Evolutionary conservation across 169 alveolate species (phyloP), one percentile per base, ranked within the genome.

Genomic region (Cryptosporidium parvum): DNA sequence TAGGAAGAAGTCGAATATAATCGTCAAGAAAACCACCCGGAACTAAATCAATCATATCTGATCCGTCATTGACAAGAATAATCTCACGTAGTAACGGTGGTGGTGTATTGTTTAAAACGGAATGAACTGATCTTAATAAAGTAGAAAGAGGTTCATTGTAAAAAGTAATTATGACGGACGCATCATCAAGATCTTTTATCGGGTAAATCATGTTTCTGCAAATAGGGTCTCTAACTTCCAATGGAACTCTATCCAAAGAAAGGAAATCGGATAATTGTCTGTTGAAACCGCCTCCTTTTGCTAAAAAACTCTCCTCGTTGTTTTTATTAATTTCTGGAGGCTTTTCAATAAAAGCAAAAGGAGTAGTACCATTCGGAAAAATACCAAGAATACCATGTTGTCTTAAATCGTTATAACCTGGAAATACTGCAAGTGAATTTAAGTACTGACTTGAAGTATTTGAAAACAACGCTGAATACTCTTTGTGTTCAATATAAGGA

Each of bases 101-200:
- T 16, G 94, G 94, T 42, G 94, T 86, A 45, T 72, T 44, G 39
- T 92, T 92, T 42, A 92, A 69, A 21, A 92, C 93, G 1, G 94
- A 86, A 67, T 92, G 93, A 6, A 91, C 70, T 8, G 93, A 70
- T 53, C 94, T 91, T 69, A 92, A 72, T 31, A 92, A 84, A 23
- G 91, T 75, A 0, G 91, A 68, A 42, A 91, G 42, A 6, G 75
- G 87, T 35, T 91, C 94, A 69, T 91, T 92, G 62, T 71, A 70
- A 80, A 91, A 85, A 10, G 91, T 75, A 7, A 92, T 92, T 6
- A 92, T 72, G 8, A 92, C 59, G 1, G 86, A 61, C 26, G 86
- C 93, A n/a, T 85, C 84, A 1, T 91, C 91, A 3, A 91, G 80
- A 12, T 68, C 84, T 56, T 69, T 65, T 9, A 80, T 35, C 42